phyloP scores from a whole-genome alignment of 1,284 basidiomycete genomes.

The Ceratobasidium papillatum region DNA sequence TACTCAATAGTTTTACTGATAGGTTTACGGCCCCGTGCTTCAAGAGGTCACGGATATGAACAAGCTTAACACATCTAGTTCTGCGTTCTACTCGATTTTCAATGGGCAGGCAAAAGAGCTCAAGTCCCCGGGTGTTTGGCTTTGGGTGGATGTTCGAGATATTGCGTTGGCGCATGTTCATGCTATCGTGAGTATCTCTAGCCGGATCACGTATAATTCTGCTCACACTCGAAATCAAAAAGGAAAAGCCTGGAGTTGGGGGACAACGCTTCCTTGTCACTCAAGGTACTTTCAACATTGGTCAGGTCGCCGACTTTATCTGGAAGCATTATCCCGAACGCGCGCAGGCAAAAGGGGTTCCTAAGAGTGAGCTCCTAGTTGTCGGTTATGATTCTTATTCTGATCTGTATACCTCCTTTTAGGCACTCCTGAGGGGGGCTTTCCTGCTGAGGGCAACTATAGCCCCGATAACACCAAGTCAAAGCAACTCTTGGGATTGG shows the following conservation, averaged over 20 bases:
- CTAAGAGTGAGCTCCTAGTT: slow-evolving; percentile 7
- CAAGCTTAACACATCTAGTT: slow-evolving; percentile 50
- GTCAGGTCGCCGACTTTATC: slow-evolving; percentile 32
- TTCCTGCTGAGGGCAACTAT: slow-evolving; percentile 36
- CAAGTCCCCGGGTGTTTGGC: background rate
- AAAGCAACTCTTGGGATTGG: slow-evolving; percentile 31
- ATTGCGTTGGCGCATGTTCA: slow-evolving; percentile 24
- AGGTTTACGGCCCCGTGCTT: slow-evolving; percentile 49
- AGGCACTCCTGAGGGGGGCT: slow-evolving; percentile 37
- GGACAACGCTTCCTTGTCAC: slow-evolving; percentile 38
- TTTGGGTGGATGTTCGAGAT: slow-evolving; percentile 40
- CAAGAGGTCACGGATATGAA: slow-evolving; percentile 49
- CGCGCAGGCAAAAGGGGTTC: slow-evolving; percentile 28
- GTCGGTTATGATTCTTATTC: too few species aligned
- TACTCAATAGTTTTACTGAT: too few species aligned
- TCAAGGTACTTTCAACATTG: slow-evolving; percentile 40
- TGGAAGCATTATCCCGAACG: slow-evolving; percentile 42
- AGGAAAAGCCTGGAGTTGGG: slow-evolving; percentile 34
- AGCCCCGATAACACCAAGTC: slow-evolving; percentile 41
- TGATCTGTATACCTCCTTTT: background rate
- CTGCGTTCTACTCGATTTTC: slow-evolving; percentile 25
- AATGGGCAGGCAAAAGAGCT: slow-evolving; percentile 12
- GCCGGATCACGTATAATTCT: too few species aligned
- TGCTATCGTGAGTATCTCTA: background rate
- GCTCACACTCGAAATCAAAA: background rate